Base-by-base conservation (phyloP, 148 eudicot genomes). In the Pouteria glomerata region DNA sequence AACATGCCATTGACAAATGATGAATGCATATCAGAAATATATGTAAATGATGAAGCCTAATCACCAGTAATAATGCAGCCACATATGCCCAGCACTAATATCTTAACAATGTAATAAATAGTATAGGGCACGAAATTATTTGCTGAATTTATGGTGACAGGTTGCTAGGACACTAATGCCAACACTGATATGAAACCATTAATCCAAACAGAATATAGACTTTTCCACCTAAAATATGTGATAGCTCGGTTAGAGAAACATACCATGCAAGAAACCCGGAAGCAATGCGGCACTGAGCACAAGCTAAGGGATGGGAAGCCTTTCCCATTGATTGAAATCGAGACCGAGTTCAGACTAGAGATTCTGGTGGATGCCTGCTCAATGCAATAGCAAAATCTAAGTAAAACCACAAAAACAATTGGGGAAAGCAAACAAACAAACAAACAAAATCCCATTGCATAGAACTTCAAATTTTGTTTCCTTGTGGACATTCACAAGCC, bases 201-300 rank as follows among this genome's bases (percentile, higher is more conserved):
- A 63, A 24, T 63, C 33, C 13, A 41, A 0, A 11, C 6, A 44
- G 42, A 65, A 18, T 42, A 42, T 1, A 45, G 30, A 15, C 1
- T 47, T 24, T 65, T 44, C 6, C 21, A 18, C 35, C 53, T 14
- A 27, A 52, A 65, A 30, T 7, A 27, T 1, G 53, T 15, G 37
- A 29, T 18, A 65, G 8, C 6, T 18, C 14, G 19, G 44, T 26
- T 27, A 30, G 14, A 65, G 21, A 26, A 44, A 65, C 69, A 65
- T 79, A 85, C 88, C 44, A 63, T 82, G 37, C 88, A 82, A 3
- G 85, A 68, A 73, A 85, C 66, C 33, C 64, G 75, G 76, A 82
- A 75, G 63, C 83, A 82, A 62, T 37, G 72, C 2, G 67, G 51
- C 18, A 73, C 78, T 15, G 76, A 64, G 44, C 71, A 66, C 63